These are phyloP conservation scores for Bacterosira constricta DNA, from an alignment of 108 stramenopile genomes.

Conservation along the genomic window DNA sequence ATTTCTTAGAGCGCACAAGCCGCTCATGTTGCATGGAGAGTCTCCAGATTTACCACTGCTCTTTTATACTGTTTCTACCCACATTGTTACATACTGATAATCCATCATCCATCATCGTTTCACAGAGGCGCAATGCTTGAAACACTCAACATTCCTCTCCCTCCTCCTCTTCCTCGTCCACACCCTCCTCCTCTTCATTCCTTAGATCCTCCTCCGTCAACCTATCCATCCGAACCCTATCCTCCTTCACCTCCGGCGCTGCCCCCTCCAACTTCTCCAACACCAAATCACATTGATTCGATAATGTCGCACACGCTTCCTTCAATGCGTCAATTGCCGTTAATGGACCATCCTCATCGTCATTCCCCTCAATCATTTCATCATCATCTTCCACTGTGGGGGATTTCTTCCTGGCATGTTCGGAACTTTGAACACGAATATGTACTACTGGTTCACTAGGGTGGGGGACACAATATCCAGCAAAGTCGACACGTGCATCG, in stretches of 20 bases:
- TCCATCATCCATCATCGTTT: neutral
- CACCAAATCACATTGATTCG: slow-evolving; percentile 73
- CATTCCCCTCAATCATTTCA: neutral
- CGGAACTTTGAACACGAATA: slow-evolving; percentile 84
- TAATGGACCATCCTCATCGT: neutral
- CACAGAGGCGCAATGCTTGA: no score
- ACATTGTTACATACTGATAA: no score
- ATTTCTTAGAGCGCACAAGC: no score
- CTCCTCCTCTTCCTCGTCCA: slow-evolving; percentile 56
- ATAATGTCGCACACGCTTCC: slow-evolving; percentile 73
- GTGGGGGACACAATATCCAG: slow-evolving; percentile 96
- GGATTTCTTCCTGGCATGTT: neutral
- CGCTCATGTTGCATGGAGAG: no score
- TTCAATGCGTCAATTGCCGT: slow-evolving; percentile 74
- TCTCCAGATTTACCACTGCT: no score
- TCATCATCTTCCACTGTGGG: neutral
- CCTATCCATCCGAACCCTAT: slow-evolving; percentile 53
- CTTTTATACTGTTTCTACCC: no score
- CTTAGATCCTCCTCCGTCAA: slow-evolving; percentile 43
- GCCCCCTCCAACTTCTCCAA: slow-evolving; percentile 63
- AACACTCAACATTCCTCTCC: slow-evolving; percentile 4
- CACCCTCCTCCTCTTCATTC: slow-evolving; percentile 48
- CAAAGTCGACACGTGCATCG: slow-evolving; percentile 82
- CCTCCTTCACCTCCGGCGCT: slow-evolving; percentile 73
- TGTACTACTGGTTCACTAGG: slow-evolving; percentile 95